These are phyloP conservation scores for Mycena haematopus DNA, from an alignment of 768 basidiomycete species.

Conservation along the genomic window DNA sequence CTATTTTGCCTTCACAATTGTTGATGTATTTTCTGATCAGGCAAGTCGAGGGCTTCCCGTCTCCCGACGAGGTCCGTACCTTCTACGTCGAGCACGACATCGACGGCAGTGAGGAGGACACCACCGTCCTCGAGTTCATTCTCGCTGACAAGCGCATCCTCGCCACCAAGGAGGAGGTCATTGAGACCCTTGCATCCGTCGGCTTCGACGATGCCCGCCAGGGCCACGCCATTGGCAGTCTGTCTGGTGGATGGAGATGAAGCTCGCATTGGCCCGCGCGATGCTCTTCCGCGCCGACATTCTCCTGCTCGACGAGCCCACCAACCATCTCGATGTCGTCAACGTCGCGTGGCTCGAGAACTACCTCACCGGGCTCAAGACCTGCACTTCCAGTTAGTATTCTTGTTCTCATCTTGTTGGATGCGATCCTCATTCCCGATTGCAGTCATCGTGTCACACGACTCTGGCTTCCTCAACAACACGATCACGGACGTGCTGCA, in stretches of 20 bases:
- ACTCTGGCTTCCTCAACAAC: slow-evolving; percentile 97
- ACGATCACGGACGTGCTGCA: slow-evolving; percentile 98
- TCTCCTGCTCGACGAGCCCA: slow-evolving; percentile 94
- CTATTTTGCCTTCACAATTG: slow-evolving; percentile 3
- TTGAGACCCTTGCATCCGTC: slow-evolving; percentile 86
- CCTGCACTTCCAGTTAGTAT: slow-evolving; percentile 87
- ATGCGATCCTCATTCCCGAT: slow-evolving; percentile 26
- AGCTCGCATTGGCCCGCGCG: slow-evolving; percentile 94
- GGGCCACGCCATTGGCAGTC: slow-evolving; percentile 80
- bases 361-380: slow-evolving; percentile 86
- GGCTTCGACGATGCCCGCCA: slow-evolving; percentile 93
- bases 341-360: slow-evolving; percentile 97
- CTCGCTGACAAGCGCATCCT: slow-evolving; percentile 83
- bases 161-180: slow-evolving; percentile 69
- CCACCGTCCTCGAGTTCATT: slow-evolving; percentile 90
- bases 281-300: slow-evolving; percentile 99
- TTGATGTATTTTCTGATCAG: slow-evolving; percentile 38
- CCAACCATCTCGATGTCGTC: slow-evolving; percentile 96
- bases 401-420: slow-evolving; percentile 4
- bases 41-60: slow-evolving; percentile 98
- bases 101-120: slow-evolving; percentile 93
- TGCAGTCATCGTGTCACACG: slow-evolving; percentile 95
- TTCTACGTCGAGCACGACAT: slow-evolving; percentile 99
- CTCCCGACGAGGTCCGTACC: slow-evolving; percentile 95
- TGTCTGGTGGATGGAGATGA: slow-evolving; percentile 99